These are phyloP conservation scores for Neltuma alba DNA, from an alignment of 306 rosid genomes.

Conservation along the genomic window DNA sequence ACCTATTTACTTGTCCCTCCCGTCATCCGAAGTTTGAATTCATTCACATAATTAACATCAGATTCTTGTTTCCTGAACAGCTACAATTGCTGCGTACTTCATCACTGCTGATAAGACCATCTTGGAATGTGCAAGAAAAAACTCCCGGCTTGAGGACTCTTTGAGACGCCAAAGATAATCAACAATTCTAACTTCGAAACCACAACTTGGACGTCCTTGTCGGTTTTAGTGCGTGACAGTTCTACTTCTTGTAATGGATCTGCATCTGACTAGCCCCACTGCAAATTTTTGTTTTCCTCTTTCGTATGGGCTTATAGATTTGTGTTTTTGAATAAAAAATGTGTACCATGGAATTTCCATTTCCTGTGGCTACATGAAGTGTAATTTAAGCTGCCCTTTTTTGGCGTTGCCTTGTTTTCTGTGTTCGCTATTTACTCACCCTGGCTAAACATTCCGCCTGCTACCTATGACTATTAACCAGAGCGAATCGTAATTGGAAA, in stretches of 20 bases:
- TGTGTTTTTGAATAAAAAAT: constrained; percentile 24
- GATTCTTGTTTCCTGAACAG: constrained; percentile 58
- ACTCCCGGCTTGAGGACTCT: constrained; percentile 66
- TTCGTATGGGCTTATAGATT: constrained; percentile 22
- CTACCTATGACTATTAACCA: background rate
- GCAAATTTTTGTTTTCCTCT: background rate
- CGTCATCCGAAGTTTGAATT: background rate
- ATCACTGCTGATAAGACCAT: constrained; percentile 84
- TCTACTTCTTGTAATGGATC: constrained; percentile 13
- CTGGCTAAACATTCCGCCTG: background rate
- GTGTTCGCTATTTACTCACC: background rate
- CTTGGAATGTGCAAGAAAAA: constrained; percentile 87
- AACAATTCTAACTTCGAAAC: constrained; percentile 15
- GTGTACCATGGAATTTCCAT: constrained; percentile 12
- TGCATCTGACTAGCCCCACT: background rate
- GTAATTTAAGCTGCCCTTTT: constrained; percentile 1
- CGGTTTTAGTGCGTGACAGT: constrained; percentile 8
- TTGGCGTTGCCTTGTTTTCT: constrained; percentile 20
- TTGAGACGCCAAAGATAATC: constrained; percentile 55
- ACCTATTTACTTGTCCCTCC: background rate
- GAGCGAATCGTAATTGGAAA: background rate
- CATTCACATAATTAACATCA: constrained; percentile 18
- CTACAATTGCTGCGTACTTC: constrained; percentile 75
- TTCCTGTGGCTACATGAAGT: background rate
- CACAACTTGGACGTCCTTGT: background rate